Percentiles rank a stretch among this genome's conserved stretches.
Evolutionary conservation across 2,329 filamentous ascomycete species (phyloP).

Genomic region (Sphaerulina musiva): DNA sequence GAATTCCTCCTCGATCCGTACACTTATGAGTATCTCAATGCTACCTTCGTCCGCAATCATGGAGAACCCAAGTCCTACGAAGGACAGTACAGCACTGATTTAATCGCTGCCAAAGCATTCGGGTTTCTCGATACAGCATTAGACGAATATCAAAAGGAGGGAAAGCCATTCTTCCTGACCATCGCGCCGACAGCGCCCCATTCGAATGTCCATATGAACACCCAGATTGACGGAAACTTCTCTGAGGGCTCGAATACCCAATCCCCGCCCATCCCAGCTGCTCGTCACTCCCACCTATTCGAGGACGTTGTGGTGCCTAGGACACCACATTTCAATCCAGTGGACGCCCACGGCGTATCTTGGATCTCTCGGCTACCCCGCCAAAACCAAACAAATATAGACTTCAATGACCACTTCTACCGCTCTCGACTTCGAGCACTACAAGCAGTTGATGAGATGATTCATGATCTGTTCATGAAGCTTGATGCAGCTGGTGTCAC

Average conservation of each 20-base stretch:
- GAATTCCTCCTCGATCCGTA: constrained; percentile 49
- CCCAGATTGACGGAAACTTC: constrained; percentile 31
- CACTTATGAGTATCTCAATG: constrained; percentile 63
- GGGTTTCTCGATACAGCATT: constrained; percentile 58
- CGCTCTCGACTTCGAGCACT: constrained; percentile 45
- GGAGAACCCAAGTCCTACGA: constrained; percentile 51
- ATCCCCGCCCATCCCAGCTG: constrained; percentile 51
- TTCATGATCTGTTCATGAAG: constrained; percentile 41
- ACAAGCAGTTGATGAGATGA: constrained; percentile 51
- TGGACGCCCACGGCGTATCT: constrained; percentile 39
- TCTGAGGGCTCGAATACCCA: constrained; percentile 24
- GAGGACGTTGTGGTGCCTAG: constrained; percentile 54
- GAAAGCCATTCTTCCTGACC: constrained; percentile 59
- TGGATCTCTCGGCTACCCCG: constrained; percentile 43
- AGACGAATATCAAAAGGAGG: constrained; percentile 24
- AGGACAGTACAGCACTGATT: constrained; percentile 52
- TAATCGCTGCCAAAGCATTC: constrained; percentile 54
- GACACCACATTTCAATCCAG: constrained; percentile 60
- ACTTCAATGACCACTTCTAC: constrained; percentile 50
- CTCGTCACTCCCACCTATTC: constrained; percentile 59
- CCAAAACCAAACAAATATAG: constrained; percentile 43
- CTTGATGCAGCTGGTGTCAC: constrained; percentile 40
- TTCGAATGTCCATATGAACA: constrained; percentile 43
- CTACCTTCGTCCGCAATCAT: constrained; percentile 56
- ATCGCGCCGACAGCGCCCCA: constrained; percentile 64